These are phyloP conservation scores for Fusarium solani-melongenae DNA, from an alignment of 2,329 filamentous ascomycete species.

Conservation along the genomic window DNA sequence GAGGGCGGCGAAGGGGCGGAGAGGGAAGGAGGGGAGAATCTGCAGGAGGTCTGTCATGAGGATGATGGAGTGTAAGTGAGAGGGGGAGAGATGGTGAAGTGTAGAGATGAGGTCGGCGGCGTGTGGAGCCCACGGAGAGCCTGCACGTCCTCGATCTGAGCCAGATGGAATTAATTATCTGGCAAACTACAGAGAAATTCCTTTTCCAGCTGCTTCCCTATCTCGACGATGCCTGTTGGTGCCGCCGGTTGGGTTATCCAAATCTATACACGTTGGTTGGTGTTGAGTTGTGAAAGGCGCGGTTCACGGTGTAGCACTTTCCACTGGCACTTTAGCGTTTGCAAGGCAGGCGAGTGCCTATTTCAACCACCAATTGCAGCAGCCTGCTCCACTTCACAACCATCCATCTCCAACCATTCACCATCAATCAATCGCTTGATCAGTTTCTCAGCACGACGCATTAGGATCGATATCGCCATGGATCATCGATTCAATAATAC, in stretches of 20 bases:
- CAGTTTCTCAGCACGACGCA: neutral
- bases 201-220: neutral
- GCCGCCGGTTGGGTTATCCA: neutral
- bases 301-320: neutral
- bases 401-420: neutral
- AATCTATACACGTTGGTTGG: slow-evolving; percentile 1
- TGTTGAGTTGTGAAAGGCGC: neutral
- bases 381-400: neutral
- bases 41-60: slow-evolving; percentile 86
- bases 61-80: slow-evolving; percentile 20
- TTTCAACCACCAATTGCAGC: neutral
- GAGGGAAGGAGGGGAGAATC: slow-evolving; percentile 83
- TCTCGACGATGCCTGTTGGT: neutral
- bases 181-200: neutral
- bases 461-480: neutral
- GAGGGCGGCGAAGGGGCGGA: slow-evolving; percentile 77
- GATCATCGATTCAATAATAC: neutral
- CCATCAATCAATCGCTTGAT: neutral
- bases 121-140: neutral
- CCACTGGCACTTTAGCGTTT: neutral
- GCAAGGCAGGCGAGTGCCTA: neutral
- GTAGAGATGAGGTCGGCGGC: slow-evolving; percentile 25
- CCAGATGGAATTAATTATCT: neutral
- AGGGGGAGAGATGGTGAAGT: slow-evolving; percentile 6
- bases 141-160: neutral